phyloP scores from a whole-genome alignment of 352 stramenopile species.

The Phytophthora citricola region DNA sequence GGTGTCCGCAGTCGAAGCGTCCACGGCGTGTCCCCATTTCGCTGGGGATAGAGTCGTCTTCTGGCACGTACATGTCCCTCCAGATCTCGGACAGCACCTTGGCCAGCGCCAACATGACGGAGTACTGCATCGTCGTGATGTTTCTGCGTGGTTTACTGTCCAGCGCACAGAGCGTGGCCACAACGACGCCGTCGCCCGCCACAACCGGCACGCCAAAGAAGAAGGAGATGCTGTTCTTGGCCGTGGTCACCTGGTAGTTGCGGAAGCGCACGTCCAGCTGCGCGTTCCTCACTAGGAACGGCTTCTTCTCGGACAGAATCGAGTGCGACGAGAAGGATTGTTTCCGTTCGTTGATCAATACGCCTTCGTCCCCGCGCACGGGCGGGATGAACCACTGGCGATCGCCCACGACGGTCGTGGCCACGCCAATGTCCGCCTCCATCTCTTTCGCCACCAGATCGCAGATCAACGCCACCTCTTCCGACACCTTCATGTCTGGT shows the following conservation, averaged over 20 bases:
- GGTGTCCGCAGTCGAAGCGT: conserved; percentile 16
- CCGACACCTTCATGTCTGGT: conserved; percentile 16
- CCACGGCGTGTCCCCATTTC: conserved; percentile 16
- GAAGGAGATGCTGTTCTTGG: conserved; percentile 37
- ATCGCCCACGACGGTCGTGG: conserved; percentile 37
- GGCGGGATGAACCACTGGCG: conserved; percentile 33
- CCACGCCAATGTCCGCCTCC: conserved; percentile 40
- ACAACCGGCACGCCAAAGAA: conserved; percentile 53
- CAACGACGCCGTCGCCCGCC: conserved; percentile 18
- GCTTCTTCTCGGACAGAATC: conserved; percentile 29
- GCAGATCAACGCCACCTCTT: conserved; percentile 55
- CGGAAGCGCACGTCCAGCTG: conserved; percentile 61
- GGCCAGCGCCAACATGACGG: conserved; percentile 43
- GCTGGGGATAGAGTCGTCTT: conserved; percentile 4
- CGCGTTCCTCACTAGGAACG: conserved; percentile 56
- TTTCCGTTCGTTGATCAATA: conserved; percentile 24
- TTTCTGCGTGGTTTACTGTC: conserved; percentile 46
- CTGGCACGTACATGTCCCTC: conserved; percentile 11
- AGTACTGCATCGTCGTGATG: conserved; percentile 70
- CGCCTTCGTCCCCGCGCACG: conserved; percentile 10
- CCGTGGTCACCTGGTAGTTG: conserved; percentile 35
- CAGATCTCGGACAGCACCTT: conserved; percentile 23
- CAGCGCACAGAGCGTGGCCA: conserved; percentile 52
- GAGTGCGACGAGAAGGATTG: conserved; percentile 50
- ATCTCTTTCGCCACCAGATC: conserved; percentile 59